phyloP scores from a whole-genome alignment of 805 yeast species.

The Blastobotrys mokoenaii region DNA sequence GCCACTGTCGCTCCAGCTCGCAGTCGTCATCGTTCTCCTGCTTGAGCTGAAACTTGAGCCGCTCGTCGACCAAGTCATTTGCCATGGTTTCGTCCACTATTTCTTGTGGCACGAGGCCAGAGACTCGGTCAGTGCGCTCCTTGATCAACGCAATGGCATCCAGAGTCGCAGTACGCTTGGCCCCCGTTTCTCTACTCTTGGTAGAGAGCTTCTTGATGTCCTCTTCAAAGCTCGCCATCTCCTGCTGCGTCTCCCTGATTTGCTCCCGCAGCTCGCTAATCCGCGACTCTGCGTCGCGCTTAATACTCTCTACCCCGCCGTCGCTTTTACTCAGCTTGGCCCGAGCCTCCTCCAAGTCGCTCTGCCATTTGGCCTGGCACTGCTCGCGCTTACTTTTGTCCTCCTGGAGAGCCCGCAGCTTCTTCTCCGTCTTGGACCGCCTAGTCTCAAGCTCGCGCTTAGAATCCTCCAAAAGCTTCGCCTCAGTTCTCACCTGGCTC shows the following conservation, averaged over 20 bases:
- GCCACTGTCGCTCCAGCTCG: constrained; percentile 30
- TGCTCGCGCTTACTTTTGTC: constrained; percentile 10
- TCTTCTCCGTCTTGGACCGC: constrained; percentile 24
- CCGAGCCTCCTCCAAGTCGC: constrained; percentile 18
- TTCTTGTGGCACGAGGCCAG: constrained; percentile 13
- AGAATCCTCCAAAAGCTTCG: constrained; percentile 29
- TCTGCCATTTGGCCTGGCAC: constrained; percentile 13
- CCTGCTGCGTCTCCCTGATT: constrained; percentile 11
- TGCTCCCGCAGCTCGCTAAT: constrained; percentile 9
- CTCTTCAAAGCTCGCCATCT: constrained; percentile 15
- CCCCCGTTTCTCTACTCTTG: constrained; percentile 9
- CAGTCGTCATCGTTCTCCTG: constrained; percentile 21
- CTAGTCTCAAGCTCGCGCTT: constrained; percentile 31
- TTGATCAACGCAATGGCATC: constrained; percentile 10
- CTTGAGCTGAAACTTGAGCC: constrained; percentile 13
- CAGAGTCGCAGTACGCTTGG: constrained; percentile 5
- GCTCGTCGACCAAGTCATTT: constrained; percentile 15
- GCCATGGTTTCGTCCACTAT: constrained; percentile 10
- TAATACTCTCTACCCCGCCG: constrained; percentile 6
- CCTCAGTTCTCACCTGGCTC: constrained; percentile 28
- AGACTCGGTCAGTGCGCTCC: constrained; percentile 13
- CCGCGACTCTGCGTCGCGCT: constrained; percentile 6
- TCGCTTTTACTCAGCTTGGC: constrained; percentile 12
- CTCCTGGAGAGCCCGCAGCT: constrained; percentile 15
- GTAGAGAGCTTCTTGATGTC: constrained; percentile 9